Evolutionary conservation across 2,329 filamentous ascomycete genomes (phyloP), one percentile per base, ranked within the genome.

Genomic region (Alternaria infectoria): DNA sequence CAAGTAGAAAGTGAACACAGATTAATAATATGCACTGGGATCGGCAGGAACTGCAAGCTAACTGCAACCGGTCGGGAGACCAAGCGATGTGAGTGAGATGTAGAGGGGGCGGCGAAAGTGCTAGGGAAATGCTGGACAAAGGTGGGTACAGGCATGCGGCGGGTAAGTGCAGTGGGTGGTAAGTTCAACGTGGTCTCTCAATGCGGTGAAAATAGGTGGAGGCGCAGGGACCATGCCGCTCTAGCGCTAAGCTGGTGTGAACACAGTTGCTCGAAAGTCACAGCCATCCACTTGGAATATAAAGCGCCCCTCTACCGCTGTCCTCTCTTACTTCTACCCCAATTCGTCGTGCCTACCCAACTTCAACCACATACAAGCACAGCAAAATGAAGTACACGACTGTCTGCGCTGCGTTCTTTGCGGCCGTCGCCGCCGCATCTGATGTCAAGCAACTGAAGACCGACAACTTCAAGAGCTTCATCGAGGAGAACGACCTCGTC

Each of bases 371-470:
- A 64, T 52, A 19, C 61, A 52, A 58, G 57, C 64, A 59, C 66
- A 54, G 55, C 67, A 77, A 57, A 57, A 79, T 79, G 77, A 76
- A 76, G 66, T 77, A 76, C 73, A 72, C 74, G 47, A 74, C 74
- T 57, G 72, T 79, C 69, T 78, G 75, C 69, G 82, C 79, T 69
- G 77, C 70, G 43, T 71, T 84, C 68, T 77, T 85, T 73, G 83
- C 84, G 66, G 90, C 88, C 73, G 86, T 89, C 66, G 88, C 86
- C 70, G 83, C 85, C 47, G 86, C 86, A 54, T 97, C 93, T 50
- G 93, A 98, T 80, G 96, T 99, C 69, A 83, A 89, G 75, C 89
- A 93, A 72, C 86, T 99, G 70, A 96, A 91, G 82, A 90, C 90
- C 81, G 93, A 95, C 78, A 93, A 88, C 70, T 99, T 99, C 81